Base-by-base conservation (phyloP, 495 filamentous ascomycete genomes). In the Penicillium antarcticum region DNA sequence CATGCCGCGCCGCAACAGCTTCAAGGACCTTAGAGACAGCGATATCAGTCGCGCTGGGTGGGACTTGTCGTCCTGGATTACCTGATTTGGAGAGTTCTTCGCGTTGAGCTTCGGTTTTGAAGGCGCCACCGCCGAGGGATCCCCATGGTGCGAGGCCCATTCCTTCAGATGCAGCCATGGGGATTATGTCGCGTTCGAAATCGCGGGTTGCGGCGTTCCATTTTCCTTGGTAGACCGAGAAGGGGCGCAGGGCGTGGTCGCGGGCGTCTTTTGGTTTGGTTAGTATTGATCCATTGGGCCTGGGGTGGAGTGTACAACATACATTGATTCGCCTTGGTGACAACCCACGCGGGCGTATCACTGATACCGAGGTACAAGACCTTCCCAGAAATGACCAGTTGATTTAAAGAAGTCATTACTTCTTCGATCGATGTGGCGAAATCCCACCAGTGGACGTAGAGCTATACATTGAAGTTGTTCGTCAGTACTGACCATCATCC, bases 321-420 rank as follows among this genome's bases (percentile, higher is more conserved):
- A 61, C 58, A 71, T 59, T 83, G 70, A 55, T 89, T 89, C 33
- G 82, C 82, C 57, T 84, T 86, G 52, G 62, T 56, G 8, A 89
- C 85, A 7, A 88, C 64, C 84, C 84, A 89, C n/a, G 86, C 85
- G 0, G 84, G 85, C 0, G 83, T 80, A 57, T 89, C 87, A 32
- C 73, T 80, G 54, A 88, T 70, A 26, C 86, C 87, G 0, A 90
- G 76, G 51, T 89, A 89, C 4, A 88, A 63, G 0, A 88, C 86
- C 63, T 88, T 88, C 18, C 86, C 84, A 19, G 72, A 48, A 0
- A 53, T 38, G 16, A 88, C 80, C 2, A 88, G 63, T 41, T 68
- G 61, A 63, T 89, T 82, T 10, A 90, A 76, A 1, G 74, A 72
- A 31, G 85, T 81, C 86, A 90, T 90, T 7, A 89, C 51, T 60